These are phyloP conservation scores for Papiliotrema nemorosa DNA, from an alignment of 1,284 basidiomycete genomes.

Conservation along the genomic window DNA sequence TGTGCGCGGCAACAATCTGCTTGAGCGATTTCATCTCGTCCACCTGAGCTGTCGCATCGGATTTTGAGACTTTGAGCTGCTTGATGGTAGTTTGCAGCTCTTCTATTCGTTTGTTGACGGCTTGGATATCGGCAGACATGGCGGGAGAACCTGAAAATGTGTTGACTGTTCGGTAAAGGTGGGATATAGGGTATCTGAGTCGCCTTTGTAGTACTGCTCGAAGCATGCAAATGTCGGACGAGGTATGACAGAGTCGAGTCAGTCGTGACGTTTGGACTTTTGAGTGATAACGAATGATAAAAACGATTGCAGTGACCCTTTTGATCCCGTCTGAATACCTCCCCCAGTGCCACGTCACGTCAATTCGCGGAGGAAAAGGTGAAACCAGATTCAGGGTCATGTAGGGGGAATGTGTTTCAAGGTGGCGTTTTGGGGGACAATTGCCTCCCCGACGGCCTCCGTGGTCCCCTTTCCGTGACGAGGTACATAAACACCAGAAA, in stretches of 20 bases:
- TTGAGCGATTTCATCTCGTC: slow-evolving; percentile 48
- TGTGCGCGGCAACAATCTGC: slow-evolving; percentile 28
- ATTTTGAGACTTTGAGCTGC: slow-evolving; percentile 44
- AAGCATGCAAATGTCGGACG: not conserved
- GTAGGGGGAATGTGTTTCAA: too few species aligned
- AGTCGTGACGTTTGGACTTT: not conserved
- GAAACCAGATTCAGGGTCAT: too few species aligned
- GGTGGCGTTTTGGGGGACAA: too few species aligned
- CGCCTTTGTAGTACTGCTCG: not conserved
- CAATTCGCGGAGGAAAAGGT: too few species aligned
- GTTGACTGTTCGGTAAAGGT: not conserved
- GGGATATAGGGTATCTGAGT: not conserved
- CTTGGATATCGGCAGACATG: slow-evolving; percentile 29
- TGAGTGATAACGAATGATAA: not conserved
- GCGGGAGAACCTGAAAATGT: not conserved
- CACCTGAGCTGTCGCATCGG: slow-evolving; percentile 45
- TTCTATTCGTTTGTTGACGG: slow-evolving; percentile 3
- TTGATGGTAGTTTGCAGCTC: slow-evolving; percentile 43
- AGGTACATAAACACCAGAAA: not conserved
- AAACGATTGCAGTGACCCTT: too few species aligned
- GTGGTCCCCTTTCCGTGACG: too few species aligned
- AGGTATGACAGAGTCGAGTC: not conserved
- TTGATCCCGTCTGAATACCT: too few species aligned
- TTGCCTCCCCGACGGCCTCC: too few species aligned
- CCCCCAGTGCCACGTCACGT: too few species aligned